Percentiles rank a stretch among this genome's conserved stretches.
Conservation (phyloP, 2,329 filamentous ascomycete genomes). For the Ceratocystiopsis sp. region DNA sequence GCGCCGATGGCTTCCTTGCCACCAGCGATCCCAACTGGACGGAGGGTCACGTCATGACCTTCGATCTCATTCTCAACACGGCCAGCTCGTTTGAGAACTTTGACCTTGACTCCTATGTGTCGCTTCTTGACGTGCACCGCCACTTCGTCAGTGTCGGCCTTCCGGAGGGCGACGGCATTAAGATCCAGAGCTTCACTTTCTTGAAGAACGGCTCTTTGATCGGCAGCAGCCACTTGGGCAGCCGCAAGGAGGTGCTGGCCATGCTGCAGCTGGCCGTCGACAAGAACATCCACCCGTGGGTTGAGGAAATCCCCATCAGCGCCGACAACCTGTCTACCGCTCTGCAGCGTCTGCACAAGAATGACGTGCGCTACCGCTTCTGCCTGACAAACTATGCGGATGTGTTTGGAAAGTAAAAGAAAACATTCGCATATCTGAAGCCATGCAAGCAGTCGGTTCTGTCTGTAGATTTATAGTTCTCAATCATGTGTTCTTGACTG, state of each 20-base stretch:
- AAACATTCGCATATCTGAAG: too few relatives aligned
- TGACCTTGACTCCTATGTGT: conserved; percentile 55
- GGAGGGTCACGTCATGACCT: conserved; percentile 39
- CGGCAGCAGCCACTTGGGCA: conserved; percentile 54
- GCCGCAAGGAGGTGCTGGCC: conserved; percentile 48
- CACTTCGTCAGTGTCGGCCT: conserved; percentile 66
- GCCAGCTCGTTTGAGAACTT: conserved; percentile 53
- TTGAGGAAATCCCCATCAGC: conserved; percentile 57
- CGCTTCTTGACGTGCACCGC: conserved; percentile 65
- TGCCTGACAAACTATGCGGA: conserved; percentile 56
- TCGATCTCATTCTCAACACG: conserved; percentile 63
- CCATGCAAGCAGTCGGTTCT: too few relatives aligned
- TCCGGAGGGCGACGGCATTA: conserved; percentile 57
- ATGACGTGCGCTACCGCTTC: conserved; percentile 59
- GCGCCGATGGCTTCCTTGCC: conserved; percentile 42
- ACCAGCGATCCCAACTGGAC: conserved; percentile 41
- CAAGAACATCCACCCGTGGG: conserved; percentile 52
- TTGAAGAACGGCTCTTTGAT: conserved; percentile 59
- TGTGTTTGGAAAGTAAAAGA: conserved; percentile 37
- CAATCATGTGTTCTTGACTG: too few relatives aligned
- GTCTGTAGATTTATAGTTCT: too few relatives aligned
- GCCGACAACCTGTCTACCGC: conserved; percentile 53
- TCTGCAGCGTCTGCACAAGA: conserved; percentile 50
- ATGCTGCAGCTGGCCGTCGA: conserved; percentile 58
- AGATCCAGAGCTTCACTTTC: conserved; percentile 58